A percentile compares a stretch with the other conserved stretches of the same genome.
phyloP scores from a whole-genome alignment of 768 basidiomycete species.

The Clitopilus passeckerianus region DNA sequence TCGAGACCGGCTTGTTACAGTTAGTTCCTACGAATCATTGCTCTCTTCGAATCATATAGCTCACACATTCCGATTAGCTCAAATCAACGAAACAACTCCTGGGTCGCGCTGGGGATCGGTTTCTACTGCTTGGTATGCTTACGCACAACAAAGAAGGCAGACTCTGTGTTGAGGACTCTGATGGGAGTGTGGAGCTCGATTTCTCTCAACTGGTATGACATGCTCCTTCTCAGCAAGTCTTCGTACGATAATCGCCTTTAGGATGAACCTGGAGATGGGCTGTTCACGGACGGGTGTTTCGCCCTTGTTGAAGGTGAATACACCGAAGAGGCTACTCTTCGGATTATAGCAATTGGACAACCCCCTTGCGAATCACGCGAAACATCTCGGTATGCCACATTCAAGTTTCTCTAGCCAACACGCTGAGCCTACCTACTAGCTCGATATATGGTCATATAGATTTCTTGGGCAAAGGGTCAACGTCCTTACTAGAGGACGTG shows the following conservation, averaged over 20 bases:
- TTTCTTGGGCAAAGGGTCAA: constrained; percentile 92
- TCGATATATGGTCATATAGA: constrained; percentile 96
- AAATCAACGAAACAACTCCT: constrained; percentile 95
- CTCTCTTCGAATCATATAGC: not conserved
- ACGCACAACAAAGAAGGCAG: constrained; percentile 86
- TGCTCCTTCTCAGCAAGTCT: constrained; percentile 5
- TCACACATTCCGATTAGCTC: constrained; percentile 41
- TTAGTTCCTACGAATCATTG: constrained; percentile 31
- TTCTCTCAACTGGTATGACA: constrained; percentile 74
- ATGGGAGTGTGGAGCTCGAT: constrained; percentile 86
- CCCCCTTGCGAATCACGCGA: constrained; percentile 92
- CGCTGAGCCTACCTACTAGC: constrained; percentile 33
- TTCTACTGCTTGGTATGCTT: constrained; percentile 92
- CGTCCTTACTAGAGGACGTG: constrained; percentile 89
- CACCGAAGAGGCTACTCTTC: constrained; percentile 83
- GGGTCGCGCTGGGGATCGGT: constrained; percentile 84
- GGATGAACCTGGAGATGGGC: constrained; percentile 90
- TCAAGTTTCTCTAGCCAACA: not conserved
- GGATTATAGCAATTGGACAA: constrained; percentile 93
- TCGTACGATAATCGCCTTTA: constrained; percentile 20
- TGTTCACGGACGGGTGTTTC: constrained; percentile 96
- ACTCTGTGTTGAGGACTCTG: constrained; percentile 88
- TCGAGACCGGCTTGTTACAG: constrained; percentile 83
- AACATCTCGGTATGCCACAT: constrained; percentile 59
- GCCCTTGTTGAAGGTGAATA: constrained; percentile 96